These are phyloP conservation scores for Venturia oleaginea DNA, from an alignment of 2,329 filamentous ascomycete genomes.

Conservation along the genomic window DNA sequence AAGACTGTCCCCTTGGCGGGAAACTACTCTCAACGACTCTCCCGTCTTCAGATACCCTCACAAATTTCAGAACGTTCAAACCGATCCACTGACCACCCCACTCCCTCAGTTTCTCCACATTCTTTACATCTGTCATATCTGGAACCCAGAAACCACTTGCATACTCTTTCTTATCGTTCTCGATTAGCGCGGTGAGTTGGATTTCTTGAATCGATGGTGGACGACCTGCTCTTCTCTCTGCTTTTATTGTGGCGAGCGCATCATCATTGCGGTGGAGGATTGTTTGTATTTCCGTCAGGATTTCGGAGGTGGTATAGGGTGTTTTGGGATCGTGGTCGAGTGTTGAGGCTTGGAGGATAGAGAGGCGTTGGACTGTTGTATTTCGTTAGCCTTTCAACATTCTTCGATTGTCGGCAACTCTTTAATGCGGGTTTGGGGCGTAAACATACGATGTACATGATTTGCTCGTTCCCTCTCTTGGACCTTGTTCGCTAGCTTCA, in stretches of 20 bases:
- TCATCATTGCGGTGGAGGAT: conserved; percentile 58
- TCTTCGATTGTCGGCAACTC: conserved; percentile 26
- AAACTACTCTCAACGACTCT: conserved; percentile 62
- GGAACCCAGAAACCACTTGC: conserved; percentile 80
- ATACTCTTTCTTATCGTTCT: conserved; percentile 67
- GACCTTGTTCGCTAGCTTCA: conserved; percentile 66
- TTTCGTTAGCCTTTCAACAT: conserved; percentile 18
- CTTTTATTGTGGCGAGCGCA: conserved; percentile 57
- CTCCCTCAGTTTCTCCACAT: conserved; percentile 53
- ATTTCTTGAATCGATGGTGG: conserved; percentile 72
- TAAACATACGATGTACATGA: conserved; percentile 56
- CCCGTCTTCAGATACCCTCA: conserved; percentile 61
- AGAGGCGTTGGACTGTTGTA: conserved; percentile 38
- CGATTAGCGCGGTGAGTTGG: conserved; percentile 61
- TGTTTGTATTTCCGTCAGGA: conserved; percentile 37
- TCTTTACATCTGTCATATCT: conserved; percentile 61
- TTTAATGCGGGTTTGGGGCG: neutral
- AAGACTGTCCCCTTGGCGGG: conserved; percentile 48
- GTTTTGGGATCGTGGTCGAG: neutral
- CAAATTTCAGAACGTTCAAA: conserved; percentile 66
- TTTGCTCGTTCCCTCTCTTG: conserved; percentile 65
- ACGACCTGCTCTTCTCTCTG: conserved; percentile 65
- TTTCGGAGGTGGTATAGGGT: neutral
- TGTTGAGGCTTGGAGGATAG: conserved; percentile 20
- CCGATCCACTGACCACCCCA: conserved; percentile 85